Conservation (phyloP, 768 basidiomycete genomes). For the Rhizopogon salebrosus region DNA sequence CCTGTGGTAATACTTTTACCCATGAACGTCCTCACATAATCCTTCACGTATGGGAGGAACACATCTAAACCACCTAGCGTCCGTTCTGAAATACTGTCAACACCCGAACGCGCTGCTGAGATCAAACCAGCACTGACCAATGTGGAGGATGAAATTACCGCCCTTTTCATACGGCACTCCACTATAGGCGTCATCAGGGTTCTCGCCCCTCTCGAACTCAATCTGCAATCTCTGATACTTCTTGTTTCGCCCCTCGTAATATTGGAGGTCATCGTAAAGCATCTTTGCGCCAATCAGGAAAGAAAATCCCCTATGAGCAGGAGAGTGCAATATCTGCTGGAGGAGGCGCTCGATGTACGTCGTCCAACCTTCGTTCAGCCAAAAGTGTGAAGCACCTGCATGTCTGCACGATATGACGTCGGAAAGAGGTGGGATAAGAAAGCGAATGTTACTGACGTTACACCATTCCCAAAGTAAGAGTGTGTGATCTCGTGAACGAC, state of each 20-base stretch:
- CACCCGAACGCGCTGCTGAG: not conserved
- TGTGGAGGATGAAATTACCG: conserved; percentile 78
- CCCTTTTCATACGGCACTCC: conserved; percentile 86
- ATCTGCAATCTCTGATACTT: conserved; percentile 78
- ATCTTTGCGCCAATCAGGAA: conserved; percentile 72
- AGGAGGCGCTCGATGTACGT: conserved; percentile 88
- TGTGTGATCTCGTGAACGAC: conserved; percentile 85
- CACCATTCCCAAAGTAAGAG: conserved; percentile 91
- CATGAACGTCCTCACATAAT: conserved; percentile 79
- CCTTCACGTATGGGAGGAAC: conserved; percentile 78
- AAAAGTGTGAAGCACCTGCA: conserved; percentile 74
- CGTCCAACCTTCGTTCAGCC: conserved; percentile 93
- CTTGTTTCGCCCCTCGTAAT: conserved; percentile 51
- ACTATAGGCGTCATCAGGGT: conserved; percentile 74
- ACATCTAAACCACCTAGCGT: conserved; percentile 77
- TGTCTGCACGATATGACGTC: conserved; percentile 36
- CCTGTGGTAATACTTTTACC: conserved; percentile 80
- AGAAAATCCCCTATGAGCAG: conserved; percentile 74
- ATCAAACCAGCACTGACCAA: conserved; percentile 45
- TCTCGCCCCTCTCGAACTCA: conserved; percentile 66
- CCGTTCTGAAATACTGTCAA: conserved; percentile 38
- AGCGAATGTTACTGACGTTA: conserved; percentile 49
- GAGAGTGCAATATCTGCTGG: conserved; percentile 61
- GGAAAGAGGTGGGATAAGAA: not conserved
- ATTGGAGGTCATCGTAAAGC: conserved; percentile 64